phyloP scores from a whole-genome alignment of 2,329 filamentous ascomycete species.

The Fusarium denticulatum region DNA sequence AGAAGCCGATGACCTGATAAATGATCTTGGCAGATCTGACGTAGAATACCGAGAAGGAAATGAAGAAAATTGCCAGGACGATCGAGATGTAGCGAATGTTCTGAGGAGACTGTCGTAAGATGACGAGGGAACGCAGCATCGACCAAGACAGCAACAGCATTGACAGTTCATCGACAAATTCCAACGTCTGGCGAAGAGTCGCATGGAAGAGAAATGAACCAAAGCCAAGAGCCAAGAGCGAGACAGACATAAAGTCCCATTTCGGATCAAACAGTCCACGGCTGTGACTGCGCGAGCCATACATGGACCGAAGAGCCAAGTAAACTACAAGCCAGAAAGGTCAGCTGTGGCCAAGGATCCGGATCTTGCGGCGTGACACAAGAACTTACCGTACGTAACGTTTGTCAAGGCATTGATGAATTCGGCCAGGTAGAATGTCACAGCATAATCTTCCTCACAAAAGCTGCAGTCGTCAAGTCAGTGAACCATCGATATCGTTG shows the following conservation, averaged over 20 bases:
- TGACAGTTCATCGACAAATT: slow-evolving; percentile 66
- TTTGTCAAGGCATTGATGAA: slow-evolving; percentile 58
- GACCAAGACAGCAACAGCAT: slow-evolving; percentile 65
- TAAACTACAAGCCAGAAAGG: slow-evolving; percentile 48
- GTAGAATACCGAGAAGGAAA: slow-evolving; percentile 55
- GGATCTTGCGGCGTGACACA: background rate
- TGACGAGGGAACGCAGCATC: slow-evolving; percentile 61
- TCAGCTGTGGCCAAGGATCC: slow-evolving; percentile 5
- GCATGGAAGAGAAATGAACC: slow-evolving; percentile 58
- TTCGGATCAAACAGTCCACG: slow-evolving; percentile 46
- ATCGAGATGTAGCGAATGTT: slow-evolving; percentile 48
- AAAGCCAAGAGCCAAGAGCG: slow-evolving; percentile 54
- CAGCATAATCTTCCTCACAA: slow-evolving; percentile 60
- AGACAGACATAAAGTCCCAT: slow-evolving; percentile 54
- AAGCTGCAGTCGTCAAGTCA: slow-evolving; percentile 44
- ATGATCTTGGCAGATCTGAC: slow-evolving; percentile 54
- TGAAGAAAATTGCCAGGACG: slow-evolving; percentile 53
- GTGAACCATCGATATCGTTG: background rate
- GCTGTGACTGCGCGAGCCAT: slow-evolving; percentile 44
- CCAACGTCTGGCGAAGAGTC: slow-evolving; percentile 53
- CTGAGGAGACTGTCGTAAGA: slow-evolving; percentile 53
- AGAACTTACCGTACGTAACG: slow-evolving; percentile 53
- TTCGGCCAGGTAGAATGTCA: slow-evolving; percentile 55
- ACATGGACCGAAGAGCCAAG: slow-evolving; percentile 53
- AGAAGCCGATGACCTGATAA: slow-evolving; percentile 55